A percentile compares a stretch with the other conserved stretches of the same genome.
Conservation (phyloP, 352 stramenopile species). For the Pythium pyrilobum region DNA sequence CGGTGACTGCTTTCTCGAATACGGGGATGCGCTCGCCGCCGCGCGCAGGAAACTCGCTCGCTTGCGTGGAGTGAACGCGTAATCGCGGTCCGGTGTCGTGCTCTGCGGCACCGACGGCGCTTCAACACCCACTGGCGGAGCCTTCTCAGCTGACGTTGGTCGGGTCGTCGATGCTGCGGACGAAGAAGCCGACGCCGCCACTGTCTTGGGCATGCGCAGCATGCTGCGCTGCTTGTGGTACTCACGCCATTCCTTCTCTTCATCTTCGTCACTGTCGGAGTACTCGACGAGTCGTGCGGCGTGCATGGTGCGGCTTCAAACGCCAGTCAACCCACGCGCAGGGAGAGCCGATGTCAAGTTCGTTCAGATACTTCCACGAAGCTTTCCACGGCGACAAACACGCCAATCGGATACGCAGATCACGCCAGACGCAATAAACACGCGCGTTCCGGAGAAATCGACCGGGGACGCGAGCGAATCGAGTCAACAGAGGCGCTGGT, state of each 20-base stretch:
- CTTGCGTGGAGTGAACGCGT: constrained; percentile 17
- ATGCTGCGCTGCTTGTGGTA: constrained; percentile 25
- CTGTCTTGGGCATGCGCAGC: constrained; percentile 11
- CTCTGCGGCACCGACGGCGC: neutral
- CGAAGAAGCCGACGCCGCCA: neutral
- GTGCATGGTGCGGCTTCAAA: neutral
- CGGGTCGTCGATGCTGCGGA: neutral
- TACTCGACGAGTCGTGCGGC: constrained; percentile 40
- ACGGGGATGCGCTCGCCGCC: constrained; percentile 2
- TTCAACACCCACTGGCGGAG: neutral
- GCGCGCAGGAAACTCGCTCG: constrained; percentile 5
- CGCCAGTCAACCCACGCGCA: neutral
- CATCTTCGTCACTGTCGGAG: constrained; percentile 43
- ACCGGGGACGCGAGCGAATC: too few relatives aligned
- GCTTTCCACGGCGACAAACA: neutral
- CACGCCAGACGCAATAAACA: neutral
- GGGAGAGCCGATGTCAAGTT: too few relatives aligned
- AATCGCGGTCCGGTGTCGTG: constrained; percentile 8
- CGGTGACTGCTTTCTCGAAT: neutral
- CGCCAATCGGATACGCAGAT: neutral
- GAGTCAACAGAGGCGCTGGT: too few relatives aligned
- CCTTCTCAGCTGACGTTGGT: neutral
- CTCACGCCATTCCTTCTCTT: constrained; percentile 29
- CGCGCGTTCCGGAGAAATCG: too few relatives aligned
- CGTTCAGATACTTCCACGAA: neutral